These are phyloP conservation scores for Ceratopteris richardii DNA, from an alignment of 75 land plant species.

Conservation along the genomic window DNA sequence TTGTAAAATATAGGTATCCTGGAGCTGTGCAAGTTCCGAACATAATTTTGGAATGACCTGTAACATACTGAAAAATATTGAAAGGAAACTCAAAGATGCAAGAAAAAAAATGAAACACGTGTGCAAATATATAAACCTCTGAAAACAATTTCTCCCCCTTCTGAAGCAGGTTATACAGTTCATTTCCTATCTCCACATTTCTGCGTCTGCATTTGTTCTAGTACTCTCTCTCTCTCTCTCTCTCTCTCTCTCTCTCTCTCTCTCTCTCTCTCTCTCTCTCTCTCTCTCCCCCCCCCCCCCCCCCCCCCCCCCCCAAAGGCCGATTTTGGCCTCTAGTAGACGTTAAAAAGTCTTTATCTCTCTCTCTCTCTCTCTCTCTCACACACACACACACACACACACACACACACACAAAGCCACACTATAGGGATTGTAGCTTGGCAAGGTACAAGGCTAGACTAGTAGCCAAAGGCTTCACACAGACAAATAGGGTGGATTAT, in stretches of 20 bases:
- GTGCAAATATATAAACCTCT: constrained; percentile 43
- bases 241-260: constrained; percentile 5
- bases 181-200: constrained; percentile 69
- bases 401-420: too few relatives aligned
- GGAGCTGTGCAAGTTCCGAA: constrained; percentile 92
- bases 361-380: constrained; percentile 6
- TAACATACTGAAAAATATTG: background rate
- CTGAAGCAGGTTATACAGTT: constrained; percentile 52
- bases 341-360: too few relatives aligned
- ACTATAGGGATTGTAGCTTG: too few relatives aligned
- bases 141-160: constrained; percentile 82
- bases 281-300: too few relatives aligned
- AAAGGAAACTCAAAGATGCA: too few relatives aligned
- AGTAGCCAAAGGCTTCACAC: too few relatives aligned
- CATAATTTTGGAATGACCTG: constrained; percentile 90
- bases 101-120: constrained; percentile 1
- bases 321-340: too few relatives aligned
- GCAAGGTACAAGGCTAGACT: too few relatives aligned
- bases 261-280: too few relatives aligned
- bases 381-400: too few relatives aligned
- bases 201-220: constrained; percentile 49
- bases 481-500: too few relatives aligned
- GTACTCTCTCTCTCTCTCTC: constrained; percentile 8
- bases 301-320: too few relatives aligned
- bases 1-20: constrained; percentile 96